A percentile compares a stretch with the other conserved stretches of the same genome.
Conservation (phyloP, 2,329 filamentous ascomycete genomes). For the Aspergillus sclerotialis region DNA sequence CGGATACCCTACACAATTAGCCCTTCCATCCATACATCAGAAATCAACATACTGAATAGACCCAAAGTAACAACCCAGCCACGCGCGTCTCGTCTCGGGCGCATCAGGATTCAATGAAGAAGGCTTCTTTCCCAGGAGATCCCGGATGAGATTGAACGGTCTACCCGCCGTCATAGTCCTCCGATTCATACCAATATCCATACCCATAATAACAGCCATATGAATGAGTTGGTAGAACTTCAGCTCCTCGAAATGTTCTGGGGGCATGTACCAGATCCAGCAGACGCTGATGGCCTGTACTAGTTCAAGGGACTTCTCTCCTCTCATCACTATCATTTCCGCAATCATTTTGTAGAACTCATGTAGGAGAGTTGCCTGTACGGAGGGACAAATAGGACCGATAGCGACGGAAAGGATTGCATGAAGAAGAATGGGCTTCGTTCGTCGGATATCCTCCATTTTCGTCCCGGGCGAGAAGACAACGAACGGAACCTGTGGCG, state of each 20-base stretch:
- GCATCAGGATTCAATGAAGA: slow-evolving; percentile 42
- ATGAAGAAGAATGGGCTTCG: slow-evolving; percentile 55
- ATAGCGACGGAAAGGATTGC: slow-evolving; percentile 50
- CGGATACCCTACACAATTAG: slow-evolving; percentile 42
- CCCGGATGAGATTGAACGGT: slow-evolving; percentile 28
- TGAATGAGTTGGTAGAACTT: slow-evolving; percentile 87
- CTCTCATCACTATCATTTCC: slow-evolving; percentile 65
- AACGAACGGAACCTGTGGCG: slow-evolving; percentile 51
- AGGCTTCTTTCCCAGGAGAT: slow-evolving; percentile 32
- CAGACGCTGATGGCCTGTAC: slow-evolving; percentile 70
- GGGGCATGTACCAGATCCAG: slow-evolving; percentile 80
- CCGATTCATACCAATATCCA: slow-evolving; percentile 72
- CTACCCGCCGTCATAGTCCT: slow-evolving; percentile 34
- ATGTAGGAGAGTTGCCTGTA: slow-evolving; percentile 57
- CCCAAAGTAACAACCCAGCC: slow-evolving; percentile 56
- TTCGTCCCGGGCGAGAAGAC: slow-evolving; percentile 49
- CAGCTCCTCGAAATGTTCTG: slow-evolving; percentile 74
- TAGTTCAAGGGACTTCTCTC: slow-evolving; percentile 75
- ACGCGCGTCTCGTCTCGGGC: slow-evolving; percentile 52
- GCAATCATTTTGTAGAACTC: slow-evolving; percentile 68
- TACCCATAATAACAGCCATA: slow-evolving; percentile 71
- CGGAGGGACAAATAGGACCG: slow-evolving; percentile 44
- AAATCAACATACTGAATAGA: slow-evolving; percentile 50
- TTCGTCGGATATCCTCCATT: slow-evolving; percentile 48
- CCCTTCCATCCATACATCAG: neutral